Percentiles rank a stretch among this genome's conserved stretches.
Evolutionary conservation across 768 basidiomycete species (phyloP).

Genomic region (Dendrothele bispora): DNA sequence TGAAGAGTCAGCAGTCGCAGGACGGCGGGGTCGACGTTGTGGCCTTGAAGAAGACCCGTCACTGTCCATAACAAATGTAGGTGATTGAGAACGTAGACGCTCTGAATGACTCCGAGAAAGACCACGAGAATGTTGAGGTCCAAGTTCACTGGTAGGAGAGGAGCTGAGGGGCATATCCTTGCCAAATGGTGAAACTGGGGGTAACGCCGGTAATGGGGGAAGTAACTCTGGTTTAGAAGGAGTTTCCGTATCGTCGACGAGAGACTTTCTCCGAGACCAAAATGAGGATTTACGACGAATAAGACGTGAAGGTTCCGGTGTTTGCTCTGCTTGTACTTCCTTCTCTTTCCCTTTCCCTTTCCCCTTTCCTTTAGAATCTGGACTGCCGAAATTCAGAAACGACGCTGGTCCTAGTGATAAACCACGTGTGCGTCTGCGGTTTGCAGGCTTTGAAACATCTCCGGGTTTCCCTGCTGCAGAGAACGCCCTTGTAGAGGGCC

Average conservation of each 20-base stretch:
- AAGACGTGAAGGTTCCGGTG: conserved; percentile 33
- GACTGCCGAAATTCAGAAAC: conserved; percentile 32
- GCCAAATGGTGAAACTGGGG: conserved; percentile 43
- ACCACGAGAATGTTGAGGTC: conserved; percentile 21
- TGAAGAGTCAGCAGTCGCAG: conserved; percentile 8
- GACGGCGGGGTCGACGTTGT: conserved; percentile 2
- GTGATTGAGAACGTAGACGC: conserved; percentile 6
- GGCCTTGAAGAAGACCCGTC: conserved; percentile 3
- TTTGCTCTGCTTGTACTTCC: conserved; percentile 17
- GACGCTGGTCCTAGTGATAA: conserved; percentile 55
- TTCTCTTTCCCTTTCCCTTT: conserved; percentile 42
- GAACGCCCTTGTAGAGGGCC: conserved; percentile 40
- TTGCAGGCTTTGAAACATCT: conserved; percentile 3
- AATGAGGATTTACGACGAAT: conserved; percentile 66
- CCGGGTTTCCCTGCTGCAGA: conserved; percentile 17
- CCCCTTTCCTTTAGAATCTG: conserved; percentile 47
- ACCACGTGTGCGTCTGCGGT: conserved; percentile 45
- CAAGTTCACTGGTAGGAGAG: conserved; percentile 15
- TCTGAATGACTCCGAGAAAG: conserved; percentile 49
- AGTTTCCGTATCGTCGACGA: conserved; percentile 13
- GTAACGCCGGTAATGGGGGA: conserved; percentile 37
- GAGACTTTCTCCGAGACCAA: conserved; percentile 56
- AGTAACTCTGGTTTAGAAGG: conserved; percentile 7
- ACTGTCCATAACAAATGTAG: background rate
- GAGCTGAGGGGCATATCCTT: conserved; percentile 28